phyloP scores from a whole-genome alignment of 2,329 filamentous ascomycete genomes.

The Fusarium albidum region DNA sequence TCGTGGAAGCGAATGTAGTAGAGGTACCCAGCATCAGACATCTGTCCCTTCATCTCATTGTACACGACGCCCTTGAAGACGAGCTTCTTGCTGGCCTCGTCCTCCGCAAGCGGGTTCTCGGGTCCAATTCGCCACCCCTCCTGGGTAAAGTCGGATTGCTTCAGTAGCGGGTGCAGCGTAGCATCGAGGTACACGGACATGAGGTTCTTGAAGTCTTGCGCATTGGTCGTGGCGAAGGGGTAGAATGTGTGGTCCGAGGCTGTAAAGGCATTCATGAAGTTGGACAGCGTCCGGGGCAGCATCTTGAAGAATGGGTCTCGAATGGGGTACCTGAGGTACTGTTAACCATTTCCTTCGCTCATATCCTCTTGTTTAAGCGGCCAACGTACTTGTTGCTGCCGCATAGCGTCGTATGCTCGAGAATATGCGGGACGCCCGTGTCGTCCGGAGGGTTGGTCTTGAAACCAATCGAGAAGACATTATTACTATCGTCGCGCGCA shows the following conservation, averaged over 20 bases:
- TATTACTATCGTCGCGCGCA: slow-evolving; percentile 94
- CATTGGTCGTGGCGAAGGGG: slow-evolving; percentile 96
- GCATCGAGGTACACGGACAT: slow-evolving; percentile 97
- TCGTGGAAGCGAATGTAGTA: slow-evolving; percentile 97
- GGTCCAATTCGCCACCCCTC: slow-evolving; percentile 97
- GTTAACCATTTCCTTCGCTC: slow-evolving; percentile 38
- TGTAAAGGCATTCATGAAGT: slow-evolving; percentile 99
- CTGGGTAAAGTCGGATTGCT: slow-evolving; percentile 91
- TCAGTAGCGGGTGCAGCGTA: slow-evolving; percentile 87
- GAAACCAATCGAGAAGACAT: slow-evolving; percentile 99
- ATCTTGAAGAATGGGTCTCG: slow-evolving; percentile 99
- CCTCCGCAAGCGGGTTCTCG: slow-evolving; percentile 76
- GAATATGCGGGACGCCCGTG: slow-evolving; percentile 94
- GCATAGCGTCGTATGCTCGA: slow-evolving; percentile 97
- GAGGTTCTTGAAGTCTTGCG: slow-evolving; percentile 93
- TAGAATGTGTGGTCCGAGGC: slow-evolving; percentile 97
- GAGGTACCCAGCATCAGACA: slow-evolving; percentile 95
- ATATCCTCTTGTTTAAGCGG: background rate
- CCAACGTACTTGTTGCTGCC: slow-evolving; percentile 83
- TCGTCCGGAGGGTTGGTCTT: slow-evolving; percentile 98
- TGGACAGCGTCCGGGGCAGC: slow-evolving; percentile 96
- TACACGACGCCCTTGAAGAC: slow-evolving; percentile 99
- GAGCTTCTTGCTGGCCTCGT: slow-evolving; percentile 69
- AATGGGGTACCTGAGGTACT: slow-evolving; percentile 81
- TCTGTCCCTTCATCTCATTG: slow-evolving; percentile 99